Evolutionary conservation across 805 yeast species (phyloP).

Genomic region (Hanseniaspora thailandica): DNA sequence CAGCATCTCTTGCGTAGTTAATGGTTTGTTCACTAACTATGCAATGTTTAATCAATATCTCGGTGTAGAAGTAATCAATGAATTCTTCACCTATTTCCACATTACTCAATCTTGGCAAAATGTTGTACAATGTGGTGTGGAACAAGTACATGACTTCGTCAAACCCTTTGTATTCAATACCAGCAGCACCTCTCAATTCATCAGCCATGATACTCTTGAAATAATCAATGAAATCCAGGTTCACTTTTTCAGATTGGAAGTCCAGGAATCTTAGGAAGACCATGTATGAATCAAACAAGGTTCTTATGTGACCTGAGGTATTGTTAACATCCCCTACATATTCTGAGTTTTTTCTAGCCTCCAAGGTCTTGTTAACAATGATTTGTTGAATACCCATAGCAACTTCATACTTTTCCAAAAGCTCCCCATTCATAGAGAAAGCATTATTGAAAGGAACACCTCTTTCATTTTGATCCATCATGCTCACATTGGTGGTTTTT

Average conservation of each 20-base stretch:
- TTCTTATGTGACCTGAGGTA: constrained; percentile 4
- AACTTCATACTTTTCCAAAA: neutral
- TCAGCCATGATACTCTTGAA: neutral
- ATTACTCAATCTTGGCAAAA: constrained; percentile 2
- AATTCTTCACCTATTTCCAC: constrained; percentile 5
- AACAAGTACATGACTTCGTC: neutral
- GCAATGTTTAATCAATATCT: constrained; percentile 4
- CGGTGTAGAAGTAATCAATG: neutral
- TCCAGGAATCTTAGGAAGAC: neutral
- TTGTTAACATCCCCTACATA: constrained; percentile 1
- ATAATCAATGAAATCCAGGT: constrained; percentile 1
- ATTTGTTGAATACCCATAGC: neutral
- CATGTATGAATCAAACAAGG: constrained; percentile 1
- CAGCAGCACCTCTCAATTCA: constrained; percentile 5
- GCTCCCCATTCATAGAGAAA: neutral
- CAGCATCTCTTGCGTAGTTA: neutral
- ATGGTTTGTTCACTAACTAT: neutral
- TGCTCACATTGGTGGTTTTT: neutral
- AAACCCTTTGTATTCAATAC: neutral
- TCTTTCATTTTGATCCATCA: neutral
- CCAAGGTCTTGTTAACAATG: neutral
- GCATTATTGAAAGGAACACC: neutral
- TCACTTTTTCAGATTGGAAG: constrained; percentile 1
- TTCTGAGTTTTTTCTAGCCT: neutral
- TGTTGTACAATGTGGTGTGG: neutral